Base-by-base conservation (phyloP, 768 basidiomycete species). In the Suillus paluster region DNA sequence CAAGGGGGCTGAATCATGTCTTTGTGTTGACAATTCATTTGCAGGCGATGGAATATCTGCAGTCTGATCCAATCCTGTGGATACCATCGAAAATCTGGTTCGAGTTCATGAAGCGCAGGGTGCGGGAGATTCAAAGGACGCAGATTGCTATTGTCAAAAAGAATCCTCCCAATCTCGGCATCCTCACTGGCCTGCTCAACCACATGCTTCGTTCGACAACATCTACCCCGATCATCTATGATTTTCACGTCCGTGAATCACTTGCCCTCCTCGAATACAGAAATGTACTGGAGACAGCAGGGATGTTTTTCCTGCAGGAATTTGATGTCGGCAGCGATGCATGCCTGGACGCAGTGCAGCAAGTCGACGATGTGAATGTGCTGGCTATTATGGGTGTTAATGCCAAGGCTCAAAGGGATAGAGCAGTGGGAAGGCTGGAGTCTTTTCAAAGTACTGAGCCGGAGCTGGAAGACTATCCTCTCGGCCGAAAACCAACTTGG, bases 181-280 rank as follows among this genome's bases (percentile, higher is more conserved):
- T 67, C 1, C 30, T 66, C 0, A 67, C 64, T 9, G 62, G 64
- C 1, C 39, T 66, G 5, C 19, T 66, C 0, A 58, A 54, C 8
- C 57, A 66, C 19, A 36, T 67, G 2, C 42, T 67, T 33, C 42
- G 17, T 1, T 58, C 49, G 14, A 61, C 52, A 1, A 55, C 39
- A 5, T 56, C 57, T 2, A 67, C 65, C 1, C 60, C 60, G 0
- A 63, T 66, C 25, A 58, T 66, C 42, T 36, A 59, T 21, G 59
- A 65, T 33, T 58, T 27, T 21, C 64, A 67, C 61, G 54, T 66
- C 0, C 3, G 33, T 1, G 57, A 67, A 45, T 67, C 66, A 10
- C 59, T 67, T 36, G 52, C 61, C 0, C 50, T 65, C 9, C 64
- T 66, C 4, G 34, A 48, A 14, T 66, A 61, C 3, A 41, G 58